A percentile compares a stretch with the other conserved stretches of the same genome.
phyloP scores from a whole-genome alignment of 331 rosid genomes.

The Malus hybrid region DNA sequence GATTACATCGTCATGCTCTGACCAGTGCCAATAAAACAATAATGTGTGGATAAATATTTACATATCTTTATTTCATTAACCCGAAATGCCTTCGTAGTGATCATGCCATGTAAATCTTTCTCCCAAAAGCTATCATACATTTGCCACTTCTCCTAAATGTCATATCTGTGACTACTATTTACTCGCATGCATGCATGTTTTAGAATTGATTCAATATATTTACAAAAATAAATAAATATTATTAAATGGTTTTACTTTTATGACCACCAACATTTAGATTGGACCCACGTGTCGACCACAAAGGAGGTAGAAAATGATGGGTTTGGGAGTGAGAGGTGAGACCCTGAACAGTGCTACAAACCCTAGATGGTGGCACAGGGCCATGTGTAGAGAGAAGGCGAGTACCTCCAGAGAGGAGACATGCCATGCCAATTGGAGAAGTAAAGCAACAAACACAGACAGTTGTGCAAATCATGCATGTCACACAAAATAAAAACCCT shows the following conservation, averaged over 20 bases:
- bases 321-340: slow-evolving; percentile 1
- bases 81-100: no score
- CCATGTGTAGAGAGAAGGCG: slow-evolving; percentile 17
- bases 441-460: neutral
- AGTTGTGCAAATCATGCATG: neutral
- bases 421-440: slow-evolving; percentile 18
- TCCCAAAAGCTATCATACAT: neutral
- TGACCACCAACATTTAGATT: neutral
- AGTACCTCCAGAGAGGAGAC: slow-evolving; percentile 26
- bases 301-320: slow-evolving; percentile 21
- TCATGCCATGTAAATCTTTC: neutral
- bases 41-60: no score
- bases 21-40: no score
- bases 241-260: no score
- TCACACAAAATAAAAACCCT: neutral
- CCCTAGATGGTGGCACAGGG: slow-evolving; percentile 3
- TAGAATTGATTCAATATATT: neutral
- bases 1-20: no score
- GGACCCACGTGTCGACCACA: slow-evolving; percentile 2
- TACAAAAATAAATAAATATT: neutral
- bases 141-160: neutral
- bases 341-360: neutral
- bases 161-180: neutral
- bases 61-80: neutral
- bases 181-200: neutral